A percentile compares a stretch with the other conserved stretches of the same genome.
Conservation (phyloP, 1,139 yeast genomes). For the Kurtzmaniella quercitrusa region DNA sequence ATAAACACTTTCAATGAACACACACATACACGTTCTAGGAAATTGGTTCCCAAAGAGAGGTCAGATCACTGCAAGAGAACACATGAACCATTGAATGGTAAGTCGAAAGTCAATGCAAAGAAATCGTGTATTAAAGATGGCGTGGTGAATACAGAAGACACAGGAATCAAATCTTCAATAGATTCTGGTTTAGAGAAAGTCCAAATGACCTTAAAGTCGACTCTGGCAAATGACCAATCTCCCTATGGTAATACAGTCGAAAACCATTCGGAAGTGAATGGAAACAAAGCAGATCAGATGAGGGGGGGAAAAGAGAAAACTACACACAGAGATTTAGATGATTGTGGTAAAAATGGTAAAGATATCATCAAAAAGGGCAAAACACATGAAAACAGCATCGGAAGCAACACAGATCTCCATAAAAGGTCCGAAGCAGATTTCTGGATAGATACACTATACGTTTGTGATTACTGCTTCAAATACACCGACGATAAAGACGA, state of each 20-base stretch:
- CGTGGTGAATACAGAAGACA: too few species aligned
- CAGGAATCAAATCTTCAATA: too few species aligned
- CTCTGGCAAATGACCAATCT: too few species aligned
- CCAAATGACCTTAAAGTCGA: too few species aligned
- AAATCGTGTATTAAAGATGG: too few species aligned
- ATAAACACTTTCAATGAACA: background rate
- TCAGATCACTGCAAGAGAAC: background rate
- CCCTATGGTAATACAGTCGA: too few species aligned
- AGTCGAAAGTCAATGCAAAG: background rate
- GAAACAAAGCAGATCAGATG: too few species aligned
- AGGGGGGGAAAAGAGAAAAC: too few species aligned
- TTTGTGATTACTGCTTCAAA: slow-evolving; percentile 83
- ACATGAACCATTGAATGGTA: background rate
- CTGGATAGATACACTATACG: slow-evolving; percentile 61
- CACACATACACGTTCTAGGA: background rate
- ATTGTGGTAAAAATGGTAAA: too few species aligned
- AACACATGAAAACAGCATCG: slow-evolving; percentile 5
- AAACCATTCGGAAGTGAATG: too few species aligned
- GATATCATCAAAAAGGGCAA: background rate
- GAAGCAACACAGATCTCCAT: slow-evolving; percentile 5
- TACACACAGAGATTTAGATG: too few species aligned
- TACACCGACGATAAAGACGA: slow-evolving; percentile 49
- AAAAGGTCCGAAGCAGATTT: slow-evolving; percentile 9
- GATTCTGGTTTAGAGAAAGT: too few species aligned
- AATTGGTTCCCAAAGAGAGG: background rate